Conservation (phyloP, 495 filamentous ascomycete species). For the Ramalina peruviana region DNA sequence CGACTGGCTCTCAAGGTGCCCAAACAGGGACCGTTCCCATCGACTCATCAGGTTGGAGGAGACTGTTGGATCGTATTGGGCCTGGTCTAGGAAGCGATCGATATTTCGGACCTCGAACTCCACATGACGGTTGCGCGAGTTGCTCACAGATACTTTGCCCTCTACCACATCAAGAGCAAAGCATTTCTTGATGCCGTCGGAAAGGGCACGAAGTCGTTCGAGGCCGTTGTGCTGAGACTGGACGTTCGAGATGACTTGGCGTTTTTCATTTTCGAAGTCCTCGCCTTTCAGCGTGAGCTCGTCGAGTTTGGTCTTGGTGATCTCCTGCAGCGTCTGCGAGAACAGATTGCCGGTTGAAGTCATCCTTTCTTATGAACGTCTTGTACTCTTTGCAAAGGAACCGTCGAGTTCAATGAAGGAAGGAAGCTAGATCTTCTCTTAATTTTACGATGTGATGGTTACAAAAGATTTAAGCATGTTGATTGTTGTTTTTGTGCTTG, state of each 20-base stretch:
- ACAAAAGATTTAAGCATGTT: too few relatives aligned
- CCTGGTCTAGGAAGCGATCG: constrained; percentile 31
- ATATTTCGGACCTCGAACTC: constrained; percentile 31
- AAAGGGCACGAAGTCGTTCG: constrained; percentile 24
- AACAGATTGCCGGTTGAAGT: constrained; percentile 9
- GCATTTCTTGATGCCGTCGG: constrained; percentile 27
- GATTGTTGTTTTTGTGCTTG: too few relatives aligned
- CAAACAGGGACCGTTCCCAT: constrained; percentile 28
- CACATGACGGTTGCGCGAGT: constrained; percentile 18
- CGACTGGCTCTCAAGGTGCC: constrained; percentile 28
- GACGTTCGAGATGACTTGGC: constrained; percentile 17
- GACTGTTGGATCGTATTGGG: constrained; percentile 29
- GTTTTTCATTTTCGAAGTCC: constrained; percentile 25
- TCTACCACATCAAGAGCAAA: constrained; percentile 20
- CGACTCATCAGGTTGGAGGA: constrained; percentile 20
- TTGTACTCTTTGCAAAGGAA: too few relatives aligned
- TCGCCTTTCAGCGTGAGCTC: constrained; percentile 34
- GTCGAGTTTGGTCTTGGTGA: constrained; percentile 37
- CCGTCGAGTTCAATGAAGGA: too few relatives aligned
- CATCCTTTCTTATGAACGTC: not conserved
- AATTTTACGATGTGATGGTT: too few relatives aligned
- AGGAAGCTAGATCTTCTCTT: too few relatives aligned
- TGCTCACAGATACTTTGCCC: constrained; percentile 8
- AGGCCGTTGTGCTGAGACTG: constrained; percentile 18
- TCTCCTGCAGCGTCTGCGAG: constrained; percentile 35